Evolutionary conservation across 345 rosid species (phyloP), one percentile per base, ranked within the genome.

Genomic region (Turritis glabra): DNA sequence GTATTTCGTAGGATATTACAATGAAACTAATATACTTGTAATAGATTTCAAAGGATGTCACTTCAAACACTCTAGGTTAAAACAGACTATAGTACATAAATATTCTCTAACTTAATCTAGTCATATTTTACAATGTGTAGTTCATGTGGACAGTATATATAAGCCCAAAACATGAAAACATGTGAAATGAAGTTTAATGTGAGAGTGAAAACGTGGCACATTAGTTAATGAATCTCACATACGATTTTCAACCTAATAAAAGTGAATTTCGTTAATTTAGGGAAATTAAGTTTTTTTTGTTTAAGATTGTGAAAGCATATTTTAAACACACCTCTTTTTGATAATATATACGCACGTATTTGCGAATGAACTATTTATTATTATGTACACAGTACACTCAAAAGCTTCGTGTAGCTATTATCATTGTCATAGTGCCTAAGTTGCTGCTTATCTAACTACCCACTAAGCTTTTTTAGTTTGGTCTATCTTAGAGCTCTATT

Each of bases 361-460:
- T 32, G 59, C 22, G 3, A 25, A 37, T 52, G 55, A 30, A 41
- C 9, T 53, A 41, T 63, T 2, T 40, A 38, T 2, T 40, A 38
- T 22, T 17, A 38, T 21, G 54, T 21, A 30, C 44, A 27, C n/a
- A 18, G 13, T 32, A 65, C 60, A 27, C 46, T 48, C 23, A 38
- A 47, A 74, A 27, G 35, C 35, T 41, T 66, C 13, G 22, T 29
- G 8, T 56, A 66, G 51, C 52, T 59, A 43, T 23, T 60, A 60
- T 67, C 32, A 38, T 61, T 41, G 55, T 41, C 61, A 13, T 76
- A 69, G 41, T 61, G 70, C 64, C 64, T 61, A 61, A 76, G 75
- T 53, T 76, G 70, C 70, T 69, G 47, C 65, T 61, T 69, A 69
- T 61, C 65, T 69, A 69, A 69, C 80, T 43, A 69, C 33, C 80